Base-by-base conservation (phyloP, 1,284 basidiomycete species). In the Irpex rosettiformis region DNA sequence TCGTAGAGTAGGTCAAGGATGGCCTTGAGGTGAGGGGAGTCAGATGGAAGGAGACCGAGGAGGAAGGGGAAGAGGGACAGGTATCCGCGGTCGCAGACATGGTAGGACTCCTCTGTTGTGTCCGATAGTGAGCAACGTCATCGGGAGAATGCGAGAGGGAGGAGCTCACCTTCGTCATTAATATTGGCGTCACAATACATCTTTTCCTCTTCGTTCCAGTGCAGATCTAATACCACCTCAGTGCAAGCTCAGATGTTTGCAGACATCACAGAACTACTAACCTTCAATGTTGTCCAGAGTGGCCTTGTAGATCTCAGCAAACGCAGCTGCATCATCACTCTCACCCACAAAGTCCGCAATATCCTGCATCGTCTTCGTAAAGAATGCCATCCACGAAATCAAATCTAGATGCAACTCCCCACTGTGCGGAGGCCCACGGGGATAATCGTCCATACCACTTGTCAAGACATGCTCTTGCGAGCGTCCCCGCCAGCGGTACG, bases 371-470 rank as follows among this genome's bases (percentile, higher is more conserved):
- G 94, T 96, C 63, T 88, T 80, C 42, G 91, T 85, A 72, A 96
- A 96, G 75, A 92, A 94, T 10, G 86, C 95, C 89, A 98, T 94
- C 95, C 95, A 98, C 40, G 89, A 89, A 61, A 95, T 91, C 63
- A 98, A 75, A 73, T 98, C 95, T 53, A 97, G 72, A 72, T 98
- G 95, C 56, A 98, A 77, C 75, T 98, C 95, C 55, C 96, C 95
- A 1, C 88, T 81, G 68, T 96, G 93, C 6, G 96, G 89, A 29
- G 86, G 84, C 8, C 85, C 94, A 55, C 95, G 82, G 8, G 95
- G 95, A 72, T 95, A 98, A 73, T 98, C 95, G 70, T 98, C 95
- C 83, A 98, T 87, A 0, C 95, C 95, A 66, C 91, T 94, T 0
- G 96, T 96, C 56, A 98, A 75, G 25, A 98, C 91, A 74, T 98